Conservation (phyloP, 345 rosid genomes). For the Gossypium raimondii region DNA sequence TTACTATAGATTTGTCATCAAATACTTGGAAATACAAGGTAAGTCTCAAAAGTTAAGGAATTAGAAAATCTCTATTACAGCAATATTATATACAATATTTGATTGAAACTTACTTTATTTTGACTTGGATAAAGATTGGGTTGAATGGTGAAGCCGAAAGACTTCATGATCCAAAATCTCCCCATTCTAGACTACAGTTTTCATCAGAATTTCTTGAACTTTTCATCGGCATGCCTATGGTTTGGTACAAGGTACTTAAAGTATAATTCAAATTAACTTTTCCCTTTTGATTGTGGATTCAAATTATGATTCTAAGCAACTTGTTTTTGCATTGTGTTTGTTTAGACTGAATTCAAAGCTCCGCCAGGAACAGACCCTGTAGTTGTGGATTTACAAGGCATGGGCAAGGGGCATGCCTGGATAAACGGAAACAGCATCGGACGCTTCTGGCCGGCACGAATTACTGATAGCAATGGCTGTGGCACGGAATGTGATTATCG, state of each 20-base stretch:
- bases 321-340: neutral
- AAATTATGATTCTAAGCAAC: neutral
- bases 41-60: neutral
- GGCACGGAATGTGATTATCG: slow-evolving; percentile 29
- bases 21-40: slow-evolving; percentile 25
- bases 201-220: neutral
- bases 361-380: slow-evolving; percentile 39
- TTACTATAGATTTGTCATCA: slow-evolving; percentile 13
- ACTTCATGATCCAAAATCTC: slow-evolving; percentile 11
- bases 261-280: neutral
- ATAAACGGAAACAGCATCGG: slow-evolving; percentile 44
- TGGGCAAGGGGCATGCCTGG: slow-evolving; percentile 55
- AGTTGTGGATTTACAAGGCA: slow-evolving; percentile 37
- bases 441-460: slow-evolving; percentile 37
- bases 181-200: neutral
- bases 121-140: slow-evolving; percentile 18
- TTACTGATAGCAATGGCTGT: slow-evolving; percentile 28
- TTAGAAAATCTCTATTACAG: neutral
- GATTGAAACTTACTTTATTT: neutral
- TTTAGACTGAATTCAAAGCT: slow-evolving; percentile 34
- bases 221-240: slow-evolving; percentile 23
- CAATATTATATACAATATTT: neutral
- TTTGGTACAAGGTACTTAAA: slow-evolving; percentile 44
- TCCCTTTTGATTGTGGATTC: neutral
- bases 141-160: slow-evolving; percentile 25